phyloP scores from a whole-genome alignment of 257 asterid species.

The Lavandula angustifolia region DNA sequence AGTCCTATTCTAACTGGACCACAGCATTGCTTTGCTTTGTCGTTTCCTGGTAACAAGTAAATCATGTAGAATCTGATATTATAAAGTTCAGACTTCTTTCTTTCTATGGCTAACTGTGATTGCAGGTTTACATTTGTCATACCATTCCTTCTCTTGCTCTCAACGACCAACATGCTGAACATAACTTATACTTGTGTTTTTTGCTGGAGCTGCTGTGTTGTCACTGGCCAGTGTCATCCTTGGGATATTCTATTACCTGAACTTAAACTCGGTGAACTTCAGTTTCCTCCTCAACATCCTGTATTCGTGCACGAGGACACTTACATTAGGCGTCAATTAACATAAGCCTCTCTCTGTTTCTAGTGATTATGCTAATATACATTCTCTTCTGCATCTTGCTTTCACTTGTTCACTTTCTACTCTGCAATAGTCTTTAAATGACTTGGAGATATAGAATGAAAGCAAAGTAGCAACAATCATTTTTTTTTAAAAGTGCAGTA shows the following conservation, averaged over 20 bases:
- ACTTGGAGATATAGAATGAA: neutral
- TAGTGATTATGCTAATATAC: too few relatives aligned
- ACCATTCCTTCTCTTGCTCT: slow-evolving; percentile 80
- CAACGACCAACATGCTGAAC: slow-evolving; percentile 82
- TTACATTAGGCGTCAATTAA: slow-evolving; percentile 69
- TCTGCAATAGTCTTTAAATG: neutral
- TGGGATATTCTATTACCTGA: slow-evolving; percentile 63
- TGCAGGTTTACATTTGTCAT: slow-evolving; percentile 85
- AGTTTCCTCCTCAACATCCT: slow-evolving; percentile 55
- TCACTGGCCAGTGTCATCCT: slow-evolving; percentile 72
- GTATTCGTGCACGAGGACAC: slow-evolving; percentile 93
- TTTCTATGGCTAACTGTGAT: too few relatives aligned
- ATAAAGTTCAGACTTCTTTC: too few relatives aligned
- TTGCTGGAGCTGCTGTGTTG: slow-evolving; percentile 79
- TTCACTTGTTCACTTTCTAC: neutral
- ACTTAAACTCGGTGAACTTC: slow-evolving; percentile 56
- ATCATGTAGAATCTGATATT: too few relatives aligned
- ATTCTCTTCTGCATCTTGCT: neutral
- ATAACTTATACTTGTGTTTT: slow-evolving; percentile 73
- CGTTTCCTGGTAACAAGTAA: slow-evolving; percentile 68
- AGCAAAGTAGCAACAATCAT: neutral
- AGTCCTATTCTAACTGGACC: slow-evolving; percentile 60
- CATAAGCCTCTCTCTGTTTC: slow-evolving; percentile 26
- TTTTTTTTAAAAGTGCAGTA: neutral
- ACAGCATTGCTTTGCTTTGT: slow-evolving; percentile 67